Percentiles rank a stretch among this genome's conserved stretches.
Evolutionary conservation across 257 asterid species (phyloP).

Genomic region (Nicotiana sylvestris): DNA sequence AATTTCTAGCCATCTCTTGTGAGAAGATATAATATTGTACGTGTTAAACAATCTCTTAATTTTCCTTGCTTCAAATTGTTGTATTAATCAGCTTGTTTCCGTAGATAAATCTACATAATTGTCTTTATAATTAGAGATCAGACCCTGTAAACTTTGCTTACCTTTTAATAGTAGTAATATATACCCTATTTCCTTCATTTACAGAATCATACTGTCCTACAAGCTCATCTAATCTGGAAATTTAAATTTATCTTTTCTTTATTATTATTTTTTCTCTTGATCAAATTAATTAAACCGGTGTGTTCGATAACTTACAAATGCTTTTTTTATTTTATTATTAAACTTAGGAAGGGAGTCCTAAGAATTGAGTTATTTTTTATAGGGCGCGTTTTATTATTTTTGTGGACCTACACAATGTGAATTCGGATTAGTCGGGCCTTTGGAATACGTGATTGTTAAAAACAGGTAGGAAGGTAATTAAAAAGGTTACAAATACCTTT

Average conservation of each 20-base stretch:
- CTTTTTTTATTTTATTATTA: neutral
- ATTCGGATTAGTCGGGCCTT: neutral
- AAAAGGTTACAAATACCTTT: neutral
- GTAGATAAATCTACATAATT: too few species aligned
- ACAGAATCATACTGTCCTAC: neutral
- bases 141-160: neutral
- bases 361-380: too few species aligned
- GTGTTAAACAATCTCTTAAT: too few species aligned
- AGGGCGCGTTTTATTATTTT: too few species aligned
- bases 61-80: neutral
- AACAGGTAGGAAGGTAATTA: neutral
- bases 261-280: neutral
- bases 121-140: neutral
- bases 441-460: too few species aligned
- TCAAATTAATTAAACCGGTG: neutral
- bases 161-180: neutral
- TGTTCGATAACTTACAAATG: neutral
- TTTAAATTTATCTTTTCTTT: too few species aligned
- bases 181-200: neutral
- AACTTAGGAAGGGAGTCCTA: neutral
- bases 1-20: neutral
- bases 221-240: neutral
- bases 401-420: fast-evolving
- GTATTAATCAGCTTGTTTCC: neutral
- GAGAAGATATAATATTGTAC: neutral